Base-by-base conservation (phyloP, 345 rosid species). In the Aegle marmelos region DNA sequence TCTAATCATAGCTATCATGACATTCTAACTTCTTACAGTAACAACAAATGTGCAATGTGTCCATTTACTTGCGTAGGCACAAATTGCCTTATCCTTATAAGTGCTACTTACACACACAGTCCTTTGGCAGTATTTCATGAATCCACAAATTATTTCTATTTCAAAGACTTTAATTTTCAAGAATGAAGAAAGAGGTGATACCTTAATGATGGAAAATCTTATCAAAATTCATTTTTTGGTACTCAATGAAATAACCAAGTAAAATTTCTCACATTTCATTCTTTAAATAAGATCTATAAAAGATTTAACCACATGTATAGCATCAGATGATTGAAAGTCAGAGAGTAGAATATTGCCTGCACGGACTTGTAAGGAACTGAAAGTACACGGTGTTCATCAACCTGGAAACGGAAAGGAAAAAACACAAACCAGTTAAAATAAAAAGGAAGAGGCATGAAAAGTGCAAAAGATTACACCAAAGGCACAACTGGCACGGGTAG, bases 281-380 rank as follows among this genome's bases (percentile, higher is more conserved):
- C 68, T 8, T 30, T 16, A 45, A 41, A 4, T 39, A 9, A 39
- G 36, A 60, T 28, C 9, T 37, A 22, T 59, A 17, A 10, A 24
- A 58, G 19, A 59, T 59, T 7, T 34, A 56, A n/a, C 37, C 24
- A 58, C 75, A 17, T 22, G 27, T 31, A 33, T 56, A 72, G 39
- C 62, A 54, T 53, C 45, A 64, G 21, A 80, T 59, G 50, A 33
- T 27, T 30, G 33, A 65, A 39, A 56, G 61, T 70, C 63, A 34
- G 45, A 70, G 17, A 72, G 39, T 70, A 57, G 53, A 4, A 6
- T 41, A 73, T 60, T 89, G 93, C 99, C 98, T 92, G 89, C 70
- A 93, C 97, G 37, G 91, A 87, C 79, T 87, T 78, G 86, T 91
- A 95, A 72, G 94, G 90, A 84, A 90, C 86, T 37, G 99, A 80